phyloP scores from a whole-genome alignment of 345 rosid genomes.

The thale cress (Arabidopsis thaliana) region TAIR10.1 NC_003070.9:26360001-26360500 shows the following conservation, averaged over 20 bases:
- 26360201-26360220: conserved; percentile 1
- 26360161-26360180: conserved; percentile 11
- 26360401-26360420: conserved; percentile 49
- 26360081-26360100: background rate
- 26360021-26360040: background rate
- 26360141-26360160: background rate
- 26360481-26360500: conserved; percentile 67
- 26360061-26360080: background rate
- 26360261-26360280: conserved; percentile 52
- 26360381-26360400: conserved; percentile 49
- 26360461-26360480: conserved; percentile 40
- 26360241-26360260: conserved; percentile 42
- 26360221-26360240: background rate
- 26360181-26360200: background rate
- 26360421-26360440: conserved; percentile 47
- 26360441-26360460: conserved; percentile 50
- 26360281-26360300: conserved; percentile 44
- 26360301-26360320: conserved; percentile 50
- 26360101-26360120: conserved; percentile 13
- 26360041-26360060: background rate
- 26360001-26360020: background rate
- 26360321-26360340: conserved; percentile 52
- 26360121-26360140: background rate
- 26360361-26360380: conserved; percentile 53
- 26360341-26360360: conserved; percentile 56